phyloP scores from a whole-genome alignment of 345 rosid genomes.

The Luvunga scandens region DNA sequence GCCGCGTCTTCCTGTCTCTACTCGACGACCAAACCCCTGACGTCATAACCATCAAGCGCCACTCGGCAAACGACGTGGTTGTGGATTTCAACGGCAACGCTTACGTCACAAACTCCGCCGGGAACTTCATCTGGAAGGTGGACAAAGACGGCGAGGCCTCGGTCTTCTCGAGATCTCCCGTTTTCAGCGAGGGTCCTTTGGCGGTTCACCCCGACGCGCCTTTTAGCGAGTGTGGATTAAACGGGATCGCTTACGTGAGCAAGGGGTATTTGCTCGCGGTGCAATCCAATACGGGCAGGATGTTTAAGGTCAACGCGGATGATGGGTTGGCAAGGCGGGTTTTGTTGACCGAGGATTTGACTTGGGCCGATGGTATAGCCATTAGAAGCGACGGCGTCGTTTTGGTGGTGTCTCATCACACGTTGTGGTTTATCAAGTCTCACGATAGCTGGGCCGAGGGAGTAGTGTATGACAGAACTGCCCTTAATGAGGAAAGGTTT shows the following conservation, averaged over 20 bases:
- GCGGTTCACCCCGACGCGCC: slow-evolving; percentile 34
- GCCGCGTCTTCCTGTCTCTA: slow-evolving; percentile 32
- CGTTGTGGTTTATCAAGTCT: slow-evolving; percentile 72
- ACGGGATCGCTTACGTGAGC: slow-evolving; percentile 75
- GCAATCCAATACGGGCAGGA: slow-evolving; percentile 81
- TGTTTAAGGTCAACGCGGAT: slow-evolving; percentile 76
- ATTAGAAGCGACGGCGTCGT: slow-evolving; percentile 62
- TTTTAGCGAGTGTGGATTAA: slow-evolving; percentile 53
- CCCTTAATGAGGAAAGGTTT: slow-evolving; percentile 55
- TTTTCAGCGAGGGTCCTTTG: slow-evolving; percentile 43
- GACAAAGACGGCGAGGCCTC: slow-evolving; percentile 55
- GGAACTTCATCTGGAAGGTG: slow-evolving; percentile 86
- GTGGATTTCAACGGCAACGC: slow-evolving; percentile 78
- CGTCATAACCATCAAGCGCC: slow-evolving; percentile 10
- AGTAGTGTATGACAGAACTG: slow-evolving; percentile 61
- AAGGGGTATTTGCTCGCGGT: slow-evolving; percentile 76
- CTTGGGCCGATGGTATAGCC: slow-evolving; percentile 61
- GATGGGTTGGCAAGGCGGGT: slow-evolving; percentile 63
- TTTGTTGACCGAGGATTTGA: slow-evolving; percentile 44
- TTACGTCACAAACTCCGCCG: slow-evolving; percentile 77
- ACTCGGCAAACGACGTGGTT: slow-evolving; percentile 66
- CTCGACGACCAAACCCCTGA: slow-evolving; percentile 29
- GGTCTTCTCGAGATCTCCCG: slow-evolving; percentile 61
- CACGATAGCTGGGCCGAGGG: slow-evolving; percentile 73
- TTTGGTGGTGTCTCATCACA: slow-evolving; percentile 54